Evolutionary conservation across 2,329 filamentous ascomycete genomes (phyloP).

Genomic region (Trichoderma cornu-damae): DNA sequence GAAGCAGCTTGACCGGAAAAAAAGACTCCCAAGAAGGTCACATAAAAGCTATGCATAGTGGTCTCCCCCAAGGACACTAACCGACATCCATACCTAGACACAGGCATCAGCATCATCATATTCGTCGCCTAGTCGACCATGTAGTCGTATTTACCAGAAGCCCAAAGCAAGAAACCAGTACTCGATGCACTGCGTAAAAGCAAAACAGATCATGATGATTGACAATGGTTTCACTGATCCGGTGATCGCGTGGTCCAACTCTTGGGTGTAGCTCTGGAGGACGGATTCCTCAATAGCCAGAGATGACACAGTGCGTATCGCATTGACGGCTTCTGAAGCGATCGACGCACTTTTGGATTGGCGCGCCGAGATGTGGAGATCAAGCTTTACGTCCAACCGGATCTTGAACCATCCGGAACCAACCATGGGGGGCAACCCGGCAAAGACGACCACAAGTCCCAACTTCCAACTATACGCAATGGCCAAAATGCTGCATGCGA

Average conservation of each 20-base stretch:
- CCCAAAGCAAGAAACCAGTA: slow-evolving; percentile 39
- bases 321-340: slow-evolving; percentile 40
- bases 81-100: slow-evolving; percentile 32
- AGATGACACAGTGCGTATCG: slow-evolving; percentile 39
- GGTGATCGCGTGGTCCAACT: slow-evolving; percentile 29
- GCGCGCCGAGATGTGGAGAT: slow-evolving; percentile 33
- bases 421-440: slow-evolving; percentile 35
- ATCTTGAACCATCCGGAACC: slow-evolving; percentile 37
- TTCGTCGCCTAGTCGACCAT: not conserved
- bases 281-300: slow-evolving; percentile 38
- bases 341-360: slow-evolving; percentile 37
- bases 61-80: slow-evolving; percentile 40
- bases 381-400: slow-evolving; percentile 37
- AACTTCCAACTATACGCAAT: slow-evolving; percentile 45
- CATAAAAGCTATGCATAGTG: slow-evolving; percentile 48
- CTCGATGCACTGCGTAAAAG: slow-evolving; percentile 35
- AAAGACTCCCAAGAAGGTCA: slow-evolving; percentile 48
- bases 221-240: slow-evolving; percentile 31
- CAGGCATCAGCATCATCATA: not conserved
- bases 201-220: slow-evolving; percentile 35
- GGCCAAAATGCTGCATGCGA: slow-evolving; percentile 38
- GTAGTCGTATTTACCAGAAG: slow-evolving; percentile 32
- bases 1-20: slow-evolving; percentile 40
- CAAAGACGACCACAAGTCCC: slow-evolving; percentile 45
- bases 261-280: slow-evolving; percentile 29